phyloP scores from a whole-genome alignment of 1,139 yeast genomes.

The Candida sanyaensis region DNA sequence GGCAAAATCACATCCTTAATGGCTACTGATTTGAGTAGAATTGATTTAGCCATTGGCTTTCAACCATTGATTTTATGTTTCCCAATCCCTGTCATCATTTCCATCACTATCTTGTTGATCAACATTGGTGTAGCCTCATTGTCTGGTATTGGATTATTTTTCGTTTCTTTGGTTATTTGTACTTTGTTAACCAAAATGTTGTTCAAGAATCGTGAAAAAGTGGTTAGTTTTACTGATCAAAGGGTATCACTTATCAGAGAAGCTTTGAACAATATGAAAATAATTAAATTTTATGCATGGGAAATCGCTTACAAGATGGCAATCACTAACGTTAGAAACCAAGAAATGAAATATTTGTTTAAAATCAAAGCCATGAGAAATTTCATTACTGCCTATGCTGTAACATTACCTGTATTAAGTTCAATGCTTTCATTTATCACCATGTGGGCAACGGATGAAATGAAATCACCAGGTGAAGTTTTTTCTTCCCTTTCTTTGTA shows the following conservation, averaged over 20 bases:
- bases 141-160: constrained; percentile 45
- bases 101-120: constrained; percentile 35
- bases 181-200: constrained; percentile 37
- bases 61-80: constrained; percentile 47
- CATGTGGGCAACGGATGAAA: constrained; percentile 40
- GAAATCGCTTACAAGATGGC: constrained; percentile 44
- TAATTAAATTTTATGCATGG: constrained; percentile 52
- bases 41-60: constrained; percentile 49
- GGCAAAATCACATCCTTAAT: constrained; percentile 46
- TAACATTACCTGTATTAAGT: constrained; percentile 42
- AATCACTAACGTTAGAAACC: constrained; percentile 35
- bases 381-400: constrained; percentile 50
- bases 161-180: constrained; percentile 41
- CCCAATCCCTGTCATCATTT: constrained; percentile 46
- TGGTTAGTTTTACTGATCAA: constrained; percentile 43
- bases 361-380: constrained; percentile 47
- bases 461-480: constrained; percentile 44
- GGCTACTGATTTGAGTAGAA: constrained; percentile 48
- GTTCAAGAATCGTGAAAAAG: constrained; percentile 38
- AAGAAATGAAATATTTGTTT: constrained; percentile 44
- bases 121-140: constrained; percentile 44
- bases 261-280: constrained; percentile 41
- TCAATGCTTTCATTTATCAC: constrained; percentile 46
- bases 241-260: constrained; percentile 49
- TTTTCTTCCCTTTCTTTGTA: constrained; percentile 55